Evolutionary conservation across 768 basidiomycete genomes (phyloP).

Genomic region (Leccinum uliginosum): DNA sequence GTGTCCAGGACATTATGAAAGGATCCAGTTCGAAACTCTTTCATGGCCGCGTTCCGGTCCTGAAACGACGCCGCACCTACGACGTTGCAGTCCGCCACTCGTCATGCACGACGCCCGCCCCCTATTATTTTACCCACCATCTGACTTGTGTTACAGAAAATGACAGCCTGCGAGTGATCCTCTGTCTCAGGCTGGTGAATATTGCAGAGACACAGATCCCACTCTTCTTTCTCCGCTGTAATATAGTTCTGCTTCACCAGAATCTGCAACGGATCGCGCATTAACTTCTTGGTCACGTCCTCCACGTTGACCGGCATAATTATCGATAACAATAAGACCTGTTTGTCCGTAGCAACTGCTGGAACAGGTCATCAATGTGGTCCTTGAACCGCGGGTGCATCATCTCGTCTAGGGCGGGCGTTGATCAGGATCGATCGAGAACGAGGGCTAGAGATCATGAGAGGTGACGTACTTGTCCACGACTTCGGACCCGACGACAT

Average conservation of each 20-base stretch:
- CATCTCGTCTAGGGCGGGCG: slow-evolving; percentile 77
- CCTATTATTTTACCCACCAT: slow-evolving; percentile 56
- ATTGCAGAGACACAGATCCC: slow-evolving; percentile 98
- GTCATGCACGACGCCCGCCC: slow-evolving; percentile 1
- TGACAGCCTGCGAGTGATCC: slow-evolving; percentile 98
- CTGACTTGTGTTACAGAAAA: slow-evolving; percentile 98
- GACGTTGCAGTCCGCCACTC: slow-evolving; percentile 13
- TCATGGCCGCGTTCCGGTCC: slow-evolving; percentile 98
- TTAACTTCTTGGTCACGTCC: slow-evolving; percentile 98
- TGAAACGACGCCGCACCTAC: slow-evolving; percentile 29
- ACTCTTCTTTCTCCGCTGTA: slow-evolving; percentile 98
- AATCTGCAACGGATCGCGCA: slow-evolving; percentile 94
- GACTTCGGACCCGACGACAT: slow-evolving; percentile 89
- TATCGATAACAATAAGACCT: slow-evolving; percentile 93
- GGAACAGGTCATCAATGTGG: slow-evolving; percentile 99
- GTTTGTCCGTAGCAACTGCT: slow-evolving; percentile 91
- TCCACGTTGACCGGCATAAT: slow-evolving; percentile 97
- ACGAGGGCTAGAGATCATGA: background rate
- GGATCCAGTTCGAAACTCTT: slow-evolving; percentile 97
- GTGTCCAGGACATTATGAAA: slow-evolving; percentile 97
- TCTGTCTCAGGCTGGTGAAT: slow-evolving; percentile 98
- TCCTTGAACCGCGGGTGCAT: slow-evolving; percentile 97
- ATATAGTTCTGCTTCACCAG: slow-evolving; percentile 99
- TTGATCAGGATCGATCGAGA: slow-evolving; percentile 14
- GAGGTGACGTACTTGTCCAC: slow-evolving; percentile 80